Evolutionary conservation across 768 basidiomycete species (phyloP).

Genomic region (Suillus discolor): DNA sequence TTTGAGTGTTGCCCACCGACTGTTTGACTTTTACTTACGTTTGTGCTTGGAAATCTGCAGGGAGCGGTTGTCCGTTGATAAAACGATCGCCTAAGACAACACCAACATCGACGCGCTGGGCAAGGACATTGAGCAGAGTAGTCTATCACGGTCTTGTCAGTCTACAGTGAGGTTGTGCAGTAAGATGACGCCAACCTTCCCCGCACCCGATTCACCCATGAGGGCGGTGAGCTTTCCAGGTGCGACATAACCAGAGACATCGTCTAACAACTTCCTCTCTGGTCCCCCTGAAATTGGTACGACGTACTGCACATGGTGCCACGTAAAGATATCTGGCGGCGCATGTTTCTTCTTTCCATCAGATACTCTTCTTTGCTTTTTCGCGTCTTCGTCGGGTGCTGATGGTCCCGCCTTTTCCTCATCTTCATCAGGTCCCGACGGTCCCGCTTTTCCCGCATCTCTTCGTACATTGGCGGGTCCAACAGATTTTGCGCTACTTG

Average conservation of each 20-base stretch:
- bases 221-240: constrained; percentile 80
- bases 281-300: constrained; percentile 39
- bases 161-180: constrained; percentile 14
- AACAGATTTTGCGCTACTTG: constrained; percentile 40
- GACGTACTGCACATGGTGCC: constrained; percentile 70
- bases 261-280: constrained; percentile 60
- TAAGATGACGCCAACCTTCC: constrained; percentile 37
- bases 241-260: constrained; percentile 78
- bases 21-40: constrained; percentile 36
- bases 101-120: constrained; percentile 40
- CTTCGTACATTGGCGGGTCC: constrained; percentile 22
- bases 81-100: constrained; percentile 43
- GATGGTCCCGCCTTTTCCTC: constrained; percentile 31
- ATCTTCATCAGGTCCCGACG: constrained; percentile 13
- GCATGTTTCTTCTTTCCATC: constrained; percentile 23
- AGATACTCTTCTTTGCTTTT: constrained; percentile 1
- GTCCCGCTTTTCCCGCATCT: constrained; percentile 32
- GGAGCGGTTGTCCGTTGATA: constrained; percentile 47
- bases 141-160: constrained; percentile 33
- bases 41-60: constrained; percentile 56
- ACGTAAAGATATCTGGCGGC: constrained; percentile 72
- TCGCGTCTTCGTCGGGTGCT: not conserved
- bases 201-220: constrained; percentile 67
- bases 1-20: not conserved
- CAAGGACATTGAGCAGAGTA: constrained; percentile 52